Conservation (phyloP, 106 monocot genomes). For the Agapanthus africanus region DNA sequence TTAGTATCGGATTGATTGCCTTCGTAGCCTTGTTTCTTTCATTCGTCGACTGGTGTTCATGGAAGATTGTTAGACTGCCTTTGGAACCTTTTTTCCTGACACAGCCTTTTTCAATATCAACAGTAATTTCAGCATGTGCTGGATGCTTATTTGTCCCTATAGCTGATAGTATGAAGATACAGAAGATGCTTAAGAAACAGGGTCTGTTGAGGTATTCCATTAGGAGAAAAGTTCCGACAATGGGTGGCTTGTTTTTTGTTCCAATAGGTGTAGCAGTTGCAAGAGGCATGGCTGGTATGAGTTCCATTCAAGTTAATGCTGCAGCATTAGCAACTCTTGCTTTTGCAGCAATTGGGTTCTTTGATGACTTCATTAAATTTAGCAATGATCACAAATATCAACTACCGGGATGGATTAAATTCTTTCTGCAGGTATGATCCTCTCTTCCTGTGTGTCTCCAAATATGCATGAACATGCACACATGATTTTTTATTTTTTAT, state of each 20-base stretch:
- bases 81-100: constrained; percentile 69
- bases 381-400: constrained; percentile 27
- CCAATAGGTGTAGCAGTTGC: constrained; percentile 70
- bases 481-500: background rate
- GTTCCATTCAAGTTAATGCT: constrained; percentile 41
- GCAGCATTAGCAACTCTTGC: constrained; percentile 52
- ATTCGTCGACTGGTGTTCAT: constrained; percentile 79
- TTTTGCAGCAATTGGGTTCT: constrained; percentile 62
- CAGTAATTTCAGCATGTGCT: constrained; percentile 46
- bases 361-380: constrained; percentile 51
- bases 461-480: background rate
- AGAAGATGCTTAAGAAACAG: constrained; percentile 45
- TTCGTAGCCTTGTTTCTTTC: constrained; percentile 55
- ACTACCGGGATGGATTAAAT: constrained; percentile 47
- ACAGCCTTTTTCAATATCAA: constrained; percentile 63
- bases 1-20: constrained; percentile 44
- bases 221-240: constrained; percentile 48
- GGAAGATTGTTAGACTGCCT: constrained; percentile 83
- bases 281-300: constrained; percentile 26
- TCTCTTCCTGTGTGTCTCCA: no score
- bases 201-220: constrained; percentile 28
- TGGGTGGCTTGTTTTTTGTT: constrained; percentile 88
- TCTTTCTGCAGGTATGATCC: constrained; percentile 43
- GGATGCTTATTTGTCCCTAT: constrained; percentile 75
- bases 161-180: constrained; percentile 51